phyloP scores from a whole-genome alignment of 2,329 filamentous ascomycete genomes.

The Parascedosporium putredinis region DNA sequence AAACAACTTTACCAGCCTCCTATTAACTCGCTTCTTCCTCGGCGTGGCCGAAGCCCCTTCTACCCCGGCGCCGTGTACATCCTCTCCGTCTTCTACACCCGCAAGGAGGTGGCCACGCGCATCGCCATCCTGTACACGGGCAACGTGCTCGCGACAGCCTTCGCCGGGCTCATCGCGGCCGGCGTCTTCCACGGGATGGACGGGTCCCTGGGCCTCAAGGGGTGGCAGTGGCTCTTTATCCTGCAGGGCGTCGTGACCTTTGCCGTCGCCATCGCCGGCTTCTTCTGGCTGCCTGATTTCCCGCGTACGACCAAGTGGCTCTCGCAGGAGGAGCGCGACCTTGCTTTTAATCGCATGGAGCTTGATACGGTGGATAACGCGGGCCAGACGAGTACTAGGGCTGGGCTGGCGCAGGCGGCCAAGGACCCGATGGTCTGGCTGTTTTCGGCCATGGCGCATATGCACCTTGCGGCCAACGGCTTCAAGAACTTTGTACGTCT shows the following conservation, averaged over 20 bases:
- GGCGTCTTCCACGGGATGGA: constrained; percentile 52
- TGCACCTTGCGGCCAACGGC: constrained; percentile 36
- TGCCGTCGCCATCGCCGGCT: constrained; percentile 20
- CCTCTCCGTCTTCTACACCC: constrained; percentile 45
- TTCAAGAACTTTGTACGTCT: constrained; percentile 28
- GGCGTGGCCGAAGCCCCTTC: constrained; percentile 28
- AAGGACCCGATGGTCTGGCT: constrained; percentile 33
- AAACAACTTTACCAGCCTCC: constrained; percentile 21
- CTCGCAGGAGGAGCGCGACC: constrained; percentile 33
- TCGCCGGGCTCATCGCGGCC: constrained; percentile 54
- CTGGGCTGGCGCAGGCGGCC: constrained; percentile 23
- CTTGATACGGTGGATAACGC: constrained; percentile 25
- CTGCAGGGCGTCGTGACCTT: constrained; percentile 45
- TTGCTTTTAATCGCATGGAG: constrained; percentile 31
- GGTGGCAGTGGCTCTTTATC: constrained; percentile 63
- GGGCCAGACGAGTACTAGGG: constrained; percentile 14
- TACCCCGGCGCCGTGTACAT: constrained; percentile 28
- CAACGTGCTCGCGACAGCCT: constrained; percentile 55
- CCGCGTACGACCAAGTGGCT: constrained; percentile 37
- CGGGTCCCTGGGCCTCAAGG: constrained; percentile 39
- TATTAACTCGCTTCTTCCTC: constrained; percentile 26
- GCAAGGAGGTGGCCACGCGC: constrained; percentile 50
- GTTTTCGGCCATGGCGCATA: constrained; percentile 37
- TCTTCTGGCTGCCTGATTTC: constrained; percentile 27
- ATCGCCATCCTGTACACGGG: constrained; percentile 52